phyloP scores from a whole-genome alignment of 805 yeast species.

The Jamesozyma piceae region DNA sequence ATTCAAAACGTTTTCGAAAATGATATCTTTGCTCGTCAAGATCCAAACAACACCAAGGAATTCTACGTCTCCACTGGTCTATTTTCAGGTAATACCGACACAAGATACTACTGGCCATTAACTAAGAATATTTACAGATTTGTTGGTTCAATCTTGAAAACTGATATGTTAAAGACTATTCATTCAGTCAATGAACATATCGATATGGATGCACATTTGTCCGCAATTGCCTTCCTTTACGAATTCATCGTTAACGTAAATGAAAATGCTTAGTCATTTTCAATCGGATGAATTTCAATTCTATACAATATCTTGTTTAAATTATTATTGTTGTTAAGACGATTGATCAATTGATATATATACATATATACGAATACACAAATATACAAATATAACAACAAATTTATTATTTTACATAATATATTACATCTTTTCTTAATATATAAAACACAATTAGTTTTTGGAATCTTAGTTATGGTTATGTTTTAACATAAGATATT shows the following conservation, averaged over 20 bases:
- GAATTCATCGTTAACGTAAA: slow-evolving; percentile 35
- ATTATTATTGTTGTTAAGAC: no score
- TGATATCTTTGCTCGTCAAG: slow-evolving; percentile 28
- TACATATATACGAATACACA: no score
- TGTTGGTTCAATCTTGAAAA: slow-evolving; percentile 17
- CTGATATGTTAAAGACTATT: slow-evolving; percentile 25
- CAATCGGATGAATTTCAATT: no score
- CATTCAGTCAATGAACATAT: slow-evolving; percentile 62
- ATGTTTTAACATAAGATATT: no score
- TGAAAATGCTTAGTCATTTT: slow-evolving; percentile 8
- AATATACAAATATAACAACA: no score
- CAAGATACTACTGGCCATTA: slow-evolving; percentile 49
- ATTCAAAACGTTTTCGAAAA: slow-evolving; percentile 48
- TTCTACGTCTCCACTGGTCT: slow-evolving; percentile 39
- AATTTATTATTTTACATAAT: no score
- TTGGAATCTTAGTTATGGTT: no score
- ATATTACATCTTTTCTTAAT: no score
- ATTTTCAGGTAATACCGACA: slow-evolving; percentile 55
- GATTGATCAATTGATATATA: no score
- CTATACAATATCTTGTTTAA: no score
- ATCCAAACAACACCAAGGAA: slow-evolving; percentile 10
- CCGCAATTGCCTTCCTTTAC: slow-evolving; percentile 46
- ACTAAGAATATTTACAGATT: slow-evolving; percentile 48
- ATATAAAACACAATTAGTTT: no score
- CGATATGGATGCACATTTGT: slow-evolving; percentile 48